A percentile compares a stretch with the other conserved stretches of the same genome.
phyloP scores from a whole-genome alignment of 371 early-diverging fungal genomes.

The Saksenaea oblongispora region DNA sequence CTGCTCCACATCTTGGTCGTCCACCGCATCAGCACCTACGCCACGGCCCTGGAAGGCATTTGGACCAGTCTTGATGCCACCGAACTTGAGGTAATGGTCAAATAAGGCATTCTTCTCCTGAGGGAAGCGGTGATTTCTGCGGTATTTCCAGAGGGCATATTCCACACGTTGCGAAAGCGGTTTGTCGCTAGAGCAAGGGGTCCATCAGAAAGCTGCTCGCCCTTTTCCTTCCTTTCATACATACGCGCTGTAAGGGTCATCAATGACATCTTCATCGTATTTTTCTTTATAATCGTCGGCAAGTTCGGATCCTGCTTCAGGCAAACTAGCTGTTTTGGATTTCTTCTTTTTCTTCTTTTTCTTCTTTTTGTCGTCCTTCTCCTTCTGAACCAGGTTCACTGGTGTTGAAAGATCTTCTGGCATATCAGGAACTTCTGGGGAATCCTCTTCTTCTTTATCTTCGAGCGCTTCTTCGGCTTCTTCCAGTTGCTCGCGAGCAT shows the following conservation, averaged over 20 bases:
- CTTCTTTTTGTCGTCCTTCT: slow-evolving; percentile 33
- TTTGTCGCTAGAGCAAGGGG: slow-evolving; percentile 15
- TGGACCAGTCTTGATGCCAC: slow-evolving; percentile 56
- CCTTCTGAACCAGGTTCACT: slow-evolving; percentile 22
- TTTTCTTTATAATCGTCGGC: slow-evolving; percentile 39
- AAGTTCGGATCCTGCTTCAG: slow-evolving; percentile 54
- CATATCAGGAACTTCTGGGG: slow-evolving; percentile 1
- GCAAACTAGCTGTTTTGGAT: slow-evolving; percentile 45
- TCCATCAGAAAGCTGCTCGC: not conserved
- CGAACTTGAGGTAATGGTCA: slow-evolving; percentile 56
- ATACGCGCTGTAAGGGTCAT: slow-evolving; percentile 47
- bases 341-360: slow-evolving; percentile 64
- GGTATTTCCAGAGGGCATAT: slow-evolving; percentile 58
- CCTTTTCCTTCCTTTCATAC: not conserved
- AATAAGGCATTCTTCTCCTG: slow-evolving; percentile 40
- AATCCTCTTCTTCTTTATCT: not conserved
- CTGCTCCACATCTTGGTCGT: slow-evolving; percentile 43
- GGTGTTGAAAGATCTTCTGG: slow-evolving; percentile 33
- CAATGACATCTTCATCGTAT: slow-evolving; percentile 45
- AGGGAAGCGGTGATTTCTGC: slow-evolving; percentile 55
- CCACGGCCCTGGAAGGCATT: slow-evolving; percentile 56
- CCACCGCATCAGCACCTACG: slow-evolving; percentile 33
- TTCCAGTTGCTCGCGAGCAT: not conserved
- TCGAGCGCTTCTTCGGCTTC: not conserved
- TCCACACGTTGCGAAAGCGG: slow-evolving; percentile 56